These are phyloP conservation scores for Hygrocybe coccinea DNA, from an alignment of 768 basidiomycete species.

Conservation along the genomic window DNA sequence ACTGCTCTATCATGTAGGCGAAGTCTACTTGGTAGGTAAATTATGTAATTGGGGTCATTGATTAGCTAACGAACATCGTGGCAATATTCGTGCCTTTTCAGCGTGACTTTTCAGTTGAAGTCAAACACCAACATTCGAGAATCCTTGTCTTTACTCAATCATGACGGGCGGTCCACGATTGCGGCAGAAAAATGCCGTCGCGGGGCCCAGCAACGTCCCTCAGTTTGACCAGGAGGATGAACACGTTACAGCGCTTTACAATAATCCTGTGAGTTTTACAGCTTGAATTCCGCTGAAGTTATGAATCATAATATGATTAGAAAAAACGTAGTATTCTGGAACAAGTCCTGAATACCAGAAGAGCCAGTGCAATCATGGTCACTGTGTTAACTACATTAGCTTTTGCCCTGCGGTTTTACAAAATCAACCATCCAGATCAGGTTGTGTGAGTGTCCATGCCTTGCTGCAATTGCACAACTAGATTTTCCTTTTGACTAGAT, in stretches of 20 bases:
- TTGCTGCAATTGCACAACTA: conserved; percentile 2
- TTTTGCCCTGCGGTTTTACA: conserved; percentile 85
- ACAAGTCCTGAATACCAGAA: conserved; percentile 54
- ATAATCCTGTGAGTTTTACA: conserved; percentile 2
- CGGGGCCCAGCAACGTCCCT: background rate
- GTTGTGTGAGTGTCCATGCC: conserved; percentile 65
- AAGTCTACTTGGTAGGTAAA: too few relatives aligned
- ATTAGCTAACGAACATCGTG: too few relatives aligned
- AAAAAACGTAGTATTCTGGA: conserved; percentile 58
- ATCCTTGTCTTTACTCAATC: too few relatives aligned
- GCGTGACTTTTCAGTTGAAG: too few relatives aligned
- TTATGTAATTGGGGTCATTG: too few relatives aligned
- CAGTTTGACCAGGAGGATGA: conserved; percentile 6
- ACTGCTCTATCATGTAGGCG: too few relatives aligned
- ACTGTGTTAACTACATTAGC: conserved; percentile 65
- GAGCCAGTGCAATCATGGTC: conserved; percentile 60
- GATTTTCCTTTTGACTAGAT: conserved; percentile 42
- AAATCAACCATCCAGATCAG: conserved; percentile 91
- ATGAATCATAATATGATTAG: too few relatives aligned
- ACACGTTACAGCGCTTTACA: conserved; percentile 7
- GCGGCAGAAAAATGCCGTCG: background rate
- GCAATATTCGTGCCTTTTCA: too few relatives aligned
- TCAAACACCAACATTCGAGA: too few relatives aligned
- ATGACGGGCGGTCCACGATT: background rate
- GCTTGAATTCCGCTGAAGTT: background rate